These are phyloP conservation scores for Trametes maxima DNA, from an alignment of 768 basidiomycete species.

Conservation along the genomic window DNA sequence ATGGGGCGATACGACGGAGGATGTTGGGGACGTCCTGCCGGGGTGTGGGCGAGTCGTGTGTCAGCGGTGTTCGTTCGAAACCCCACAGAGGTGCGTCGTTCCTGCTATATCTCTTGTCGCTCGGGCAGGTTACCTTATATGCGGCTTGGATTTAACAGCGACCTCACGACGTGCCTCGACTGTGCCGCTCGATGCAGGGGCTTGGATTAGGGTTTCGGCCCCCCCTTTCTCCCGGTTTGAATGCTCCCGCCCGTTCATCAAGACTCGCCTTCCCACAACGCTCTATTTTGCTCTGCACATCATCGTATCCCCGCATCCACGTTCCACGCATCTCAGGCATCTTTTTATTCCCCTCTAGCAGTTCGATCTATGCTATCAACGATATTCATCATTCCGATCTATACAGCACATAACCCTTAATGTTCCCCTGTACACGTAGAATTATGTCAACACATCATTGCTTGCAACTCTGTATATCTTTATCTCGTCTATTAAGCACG, in stretches of 20 bases:
- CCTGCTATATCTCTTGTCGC: background rate
- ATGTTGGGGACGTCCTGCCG: constrained; percentile 23
- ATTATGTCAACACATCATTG: no score
- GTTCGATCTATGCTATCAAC: no score
- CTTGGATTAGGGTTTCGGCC: background rate
- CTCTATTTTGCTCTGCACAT: background rate
- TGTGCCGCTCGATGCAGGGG: constrained; percentile 3
- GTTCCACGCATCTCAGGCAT: background rate
- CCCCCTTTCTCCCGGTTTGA: background rate
- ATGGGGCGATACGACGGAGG: constrained; percentile 1
- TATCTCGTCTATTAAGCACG: no score
- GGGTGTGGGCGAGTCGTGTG: constrained; percentile 42
- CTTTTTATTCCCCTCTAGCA: background rate
- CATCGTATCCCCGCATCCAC: background rate
- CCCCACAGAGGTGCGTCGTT: constrained; percentile 36
- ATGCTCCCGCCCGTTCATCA: background rate
- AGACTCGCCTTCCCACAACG: background rate
- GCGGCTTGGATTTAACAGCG: background rate
- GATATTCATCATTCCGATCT: background rate
- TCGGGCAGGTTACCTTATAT: background rate
- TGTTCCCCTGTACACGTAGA: no score
- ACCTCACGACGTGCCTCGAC: constrained; percentile 12
- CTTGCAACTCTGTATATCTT: no score
- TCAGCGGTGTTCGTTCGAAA: constrained; percentile 40
- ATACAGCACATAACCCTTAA: background rate